Evolutionary conservation across 2,329 filamentous ascomycete genomes (phyloP).

Genomic region (Botrytis medusae): DNA sequence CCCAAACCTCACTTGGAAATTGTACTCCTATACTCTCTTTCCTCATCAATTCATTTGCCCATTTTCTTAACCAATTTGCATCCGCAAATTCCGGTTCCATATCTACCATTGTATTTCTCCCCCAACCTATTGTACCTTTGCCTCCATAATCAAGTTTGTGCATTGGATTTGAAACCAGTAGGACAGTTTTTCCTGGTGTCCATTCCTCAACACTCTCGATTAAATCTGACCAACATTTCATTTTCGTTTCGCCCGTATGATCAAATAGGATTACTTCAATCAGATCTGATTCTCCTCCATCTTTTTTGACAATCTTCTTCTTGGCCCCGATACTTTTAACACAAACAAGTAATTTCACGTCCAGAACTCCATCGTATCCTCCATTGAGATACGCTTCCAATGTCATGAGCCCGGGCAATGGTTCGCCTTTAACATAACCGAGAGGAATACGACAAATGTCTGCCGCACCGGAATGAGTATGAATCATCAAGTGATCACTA

Average conservation of each 20-base stretch:
- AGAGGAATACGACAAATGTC: slow-evolving; percentile 49
- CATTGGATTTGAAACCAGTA: slow-evolving; percentile 47
- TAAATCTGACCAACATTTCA: slow-evolving; percentile 57
- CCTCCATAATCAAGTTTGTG: slow-evolving; percentile 29
- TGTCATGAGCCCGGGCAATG: slow-evolving; percentile 54
- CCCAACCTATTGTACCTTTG: slow-evolving; percentile 38
- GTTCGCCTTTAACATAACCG: slow-evolving; percentile 41
- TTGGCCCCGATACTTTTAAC: slow-evolving; percentile 56
- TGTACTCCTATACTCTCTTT: slow-evolving; percentile 51
- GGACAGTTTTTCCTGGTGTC: slow-evolving; percentile 49
- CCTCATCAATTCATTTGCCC: slow-evolving; percentile 48
- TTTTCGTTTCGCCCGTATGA: slow-evolving; percentile 52
- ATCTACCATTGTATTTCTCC: slow-evolving; percentile 52
- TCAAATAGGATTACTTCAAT: slow-evolving; percentile 56
- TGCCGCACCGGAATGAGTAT: slow-evolving; percentile 48
- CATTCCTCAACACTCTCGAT: slow-evolving; percentile 47
- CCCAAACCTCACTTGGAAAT: slow-evolving; percentile 46
- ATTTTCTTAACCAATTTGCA: slow-evolving; percentile 52
- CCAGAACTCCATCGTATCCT: slow-evolving; percentile 50
- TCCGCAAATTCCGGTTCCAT: slow-evolving; percentile 56
- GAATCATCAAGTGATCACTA: slow-evolving; percentile 53
- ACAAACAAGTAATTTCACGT: slow-evolving; percentile 55
- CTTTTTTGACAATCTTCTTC: slow-evolving; percentile 52
- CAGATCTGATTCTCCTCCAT: slow-evolving; percentile 46
- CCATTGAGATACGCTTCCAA: slow-evolving; percentile 54